These are phyloP conservation scores for Euphorbia corollata DNA, from an alignment of 441 rosid genomes.

Conservation along the genomic window DNA sequence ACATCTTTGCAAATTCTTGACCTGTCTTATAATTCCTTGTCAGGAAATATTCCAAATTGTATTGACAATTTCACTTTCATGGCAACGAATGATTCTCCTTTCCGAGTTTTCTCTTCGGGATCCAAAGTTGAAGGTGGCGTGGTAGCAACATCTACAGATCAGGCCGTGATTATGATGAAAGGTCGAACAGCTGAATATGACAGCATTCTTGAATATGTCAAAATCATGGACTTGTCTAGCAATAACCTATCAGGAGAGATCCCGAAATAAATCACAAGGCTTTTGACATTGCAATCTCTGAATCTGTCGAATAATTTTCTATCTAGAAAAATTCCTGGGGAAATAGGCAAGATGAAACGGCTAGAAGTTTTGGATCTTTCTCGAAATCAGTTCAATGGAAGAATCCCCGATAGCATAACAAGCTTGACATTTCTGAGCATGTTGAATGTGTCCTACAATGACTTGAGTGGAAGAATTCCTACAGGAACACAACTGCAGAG, in stretches of 20 bases:
- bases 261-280: conserved; percentile 14
- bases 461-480: conserved; percentile 19
- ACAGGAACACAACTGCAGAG: conserved; percentile 24
- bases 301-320: conserved; percentile 19
- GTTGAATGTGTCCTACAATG: conserved; percentile 26
- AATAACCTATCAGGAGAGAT: conserved; percentile 15
- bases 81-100: background rate
- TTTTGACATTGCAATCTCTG: background rate
- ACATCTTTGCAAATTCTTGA: background rate
- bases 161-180: conserved; percentile 3
- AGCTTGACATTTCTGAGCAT: conserved; percentile 14
- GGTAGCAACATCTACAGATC: background rate
- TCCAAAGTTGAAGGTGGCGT: background rate
- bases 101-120: background rate
- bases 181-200: conserved; percentile 14
- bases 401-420: conserved; percentile 19
- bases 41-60: background rate
- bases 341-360: conserved; percentile 7
- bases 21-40: background rate
- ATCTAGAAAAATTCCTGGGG: background rate
- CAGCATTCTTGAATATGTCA: background rate
- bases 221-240: conserved; percentile 10
- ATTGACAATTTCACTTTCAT: conserved; percentile 5
- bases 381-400: conserved; percentile 11
- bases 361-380: conserved; percentile 26